Conservation (phyloP, 75 land plant genomes). For the Pinus tabuliformis region DNA sequence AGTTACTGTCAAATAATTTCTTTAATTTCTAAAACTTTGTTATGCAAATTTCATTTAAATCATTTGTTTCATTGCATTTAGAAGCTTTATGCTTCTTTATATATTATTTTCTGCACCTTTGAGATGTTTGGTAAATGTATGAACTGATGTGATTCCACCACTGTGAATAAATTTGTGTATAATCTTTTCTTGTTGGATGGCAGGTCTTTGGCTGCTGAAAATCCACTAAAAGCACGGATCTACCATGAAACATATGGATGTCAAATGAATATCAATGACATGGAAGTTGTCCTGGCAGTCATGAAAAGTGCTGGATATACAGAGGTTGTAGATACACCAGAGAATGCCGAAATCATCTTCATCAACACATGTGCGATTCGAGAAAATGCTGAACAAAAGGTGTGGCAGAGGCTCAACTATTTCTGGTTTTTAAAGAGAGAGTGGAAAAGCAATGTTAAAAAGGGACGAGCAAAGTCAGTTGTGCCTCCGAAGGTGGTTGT, state of each 20-base stretch:
- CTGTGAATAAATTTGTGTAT: no score
- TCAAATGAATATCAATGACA: conserved; percentile 97
- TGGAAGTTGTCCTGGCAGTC: conserved; percentile 95
- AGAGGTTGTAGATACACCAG: conserved; percentile 74
- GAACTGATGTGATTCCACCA: no score
- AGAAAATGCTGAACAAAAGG: conserved; percentile 96
- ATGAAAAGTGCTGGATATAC: conserved; percentile 89
- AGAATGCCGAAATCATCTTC: conserved; percentile 89
- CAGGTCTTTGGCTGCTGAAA: conserved; percentile 18
- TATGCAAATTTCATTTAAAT: no score
- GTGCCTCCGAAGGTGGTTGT: conserved; percentile 94
- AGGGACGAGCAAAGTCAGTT: conserved; percentile 42
- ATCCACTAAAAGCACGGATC: conserved; percentile 52
- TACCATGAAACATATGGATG: conserved; percentile 99
- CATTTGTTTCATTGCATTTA: no score
- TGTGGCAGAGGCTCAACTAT: conserved; percentile 98
- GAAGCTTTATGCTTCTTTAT: no score
- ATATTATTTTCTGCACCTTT: no score
- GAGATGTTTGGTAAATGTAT: no score
- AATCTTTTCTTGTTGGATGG: neutral
- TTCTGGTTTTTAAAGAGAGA: conserved; percentile 91
- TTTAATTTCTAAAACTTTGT: no score
- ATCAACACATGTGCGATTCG: conserved; percentile 98
- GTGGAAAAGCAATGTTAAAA: conserved; percentile 61
- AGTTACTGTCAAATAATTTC: no score